Evolutionary conservation across 106 monocot genomes (phyloP).

Genomic region (Alisma plantagoaquatica): DNA sequence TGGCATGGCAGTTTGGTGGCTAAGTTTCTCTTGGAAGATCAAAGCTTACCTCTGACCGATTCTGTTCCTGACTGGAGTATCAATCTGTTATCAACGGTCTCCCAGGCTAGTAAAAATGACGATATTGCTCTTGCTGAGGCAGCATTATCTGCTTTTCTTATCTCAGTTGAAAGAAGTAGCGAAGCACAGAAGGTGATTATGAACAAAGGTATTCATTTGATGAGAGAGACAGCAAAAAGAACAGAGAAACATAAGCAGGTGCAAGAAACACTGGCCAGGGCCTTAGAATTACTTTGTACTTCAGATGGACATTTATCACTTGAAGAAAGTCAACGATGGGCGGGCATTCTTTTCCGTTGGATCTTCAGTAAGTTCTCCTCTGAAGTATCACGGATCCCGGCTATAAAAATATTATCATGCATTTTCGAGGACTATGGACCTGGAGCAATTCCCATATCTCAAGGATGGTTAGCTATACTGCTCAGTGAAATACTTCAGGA

Average conservation of each 20-base stretch:
- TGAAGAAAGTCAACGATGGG: slow-evolving; percentile 86
- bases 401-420: slow-evolving; percentile 51
- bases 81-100: slow-evolving; percentile 78
- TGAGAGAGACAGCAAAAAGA: slow-evolving; percentile 69
- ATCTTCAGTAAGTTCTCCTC: slow-evolving; percentile 48
- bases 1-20: slow-evolving; percentile 95
- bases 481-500: slow-evolving; percentile 55
- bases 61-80: slow-evolving; percentile 85
- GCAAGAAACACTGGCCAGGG: slow-evolving; percentile 63
- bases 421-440: slow-evolving; percentile 91
- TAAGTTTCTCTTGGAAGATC: slow-evolving; percentile 74
- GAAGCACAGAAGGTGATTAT: slow-evolving; percentile 50
- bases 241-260: slow-evolving; percentile 49
- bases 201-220: slow-evolving; percentile 57
- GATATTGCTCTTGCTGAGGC: slow-evolving; percentile 54
- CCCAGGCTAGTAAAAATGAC: slow-evolving; percentile 57
- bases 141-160: slow-evolving; percentile 75
- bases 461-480: slow-evolving; percentile 82
- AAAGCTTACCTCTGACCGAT: slow-evolving; percentile 51
- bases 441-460: slow-evolving; percentile 75
- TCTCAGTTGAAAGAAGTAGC: slow-evolving; percentile 63
- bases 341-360: slow-evolving; percentile 77
- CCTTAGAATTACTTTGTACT: slow-evolving; percentile 59
- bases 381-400: slow-evolving; percentile 32
- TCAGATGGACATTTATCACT: slow-evolving; percentile 58